Evolutionary conservation across 495 filamentous ascomycete species (phyloP).

Genomic region (Trichoderma asperelloides): DNA sequence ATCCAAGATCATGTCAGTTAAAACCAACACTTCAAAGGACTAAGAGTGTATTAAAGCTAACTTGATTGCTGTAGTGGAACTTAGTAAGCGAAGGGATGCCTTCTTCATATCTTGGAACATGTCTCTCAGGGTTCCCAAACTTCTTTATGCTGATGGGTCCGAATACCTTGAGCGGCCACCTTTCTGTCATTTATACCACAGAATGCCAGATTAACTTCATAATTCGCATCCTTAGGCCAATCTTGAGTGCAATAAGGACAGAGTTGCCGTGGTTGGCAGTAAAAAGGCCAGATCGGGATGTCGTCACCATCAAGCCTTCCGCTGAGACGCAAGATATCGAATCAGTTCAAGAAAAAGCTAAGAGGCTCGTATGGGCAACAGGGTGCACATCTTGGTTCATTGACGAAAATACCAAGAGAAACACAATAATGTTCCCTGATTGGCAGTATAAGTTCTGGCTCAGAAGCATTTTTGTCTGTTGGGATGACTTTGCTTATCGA

Average conservation of each 20-base stretch:
- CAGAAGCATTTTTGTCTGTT: conserved; percentile 26
- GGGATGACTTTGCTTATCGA: conserved; percentile 22
- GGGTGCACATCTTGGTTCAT: conserved; percentile 28
- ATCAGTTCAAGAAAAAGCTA: conserved; percentile 31
- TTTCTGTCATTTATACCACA: conserved; percentile 48
- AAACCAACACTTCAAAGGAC: conserved; percentile 10
- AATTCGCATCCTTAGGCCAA: conserved; percentile 42
- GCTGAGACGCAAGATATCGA: conserved; percentile 36
- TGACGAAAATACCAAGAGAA: conserved; percentile 30
- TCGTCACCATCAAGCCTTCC: conserved; percentile 24
- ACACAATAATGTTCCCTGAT: conserved; percentile 41
- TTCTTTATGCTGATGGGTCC: conserved; percentile 62
- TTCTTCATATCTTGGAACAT: conserved; percentile 55
- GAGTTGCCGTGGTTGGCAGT: conserved; percentile 25
- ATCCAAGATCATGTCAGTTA: conserved; percentile 13
- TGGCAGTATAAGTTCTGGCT: conserved; percentile 29
- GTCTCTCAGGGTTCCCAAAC: conserved; percentile 59
- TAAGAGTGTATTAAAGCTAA: not conserved
- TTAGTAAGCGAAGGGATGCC: conserved; percentile 39
- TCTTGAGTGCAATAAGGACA: conserved; percentile 34
- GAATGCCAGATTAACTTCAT: conserved; percentile 51
- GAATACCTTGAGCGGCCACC: conserved; percentile 57
- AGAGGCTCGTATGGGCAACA: conserved; percentile 33
- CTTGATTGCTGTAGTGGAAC: conserved; percentile 22
- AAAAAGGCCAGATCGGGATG: conserved; percentile 8